phyloP scores from a whole-genome alignment of 2,329 filamentous ascomycete genomes.

The Penicillium sp. region DNA sequence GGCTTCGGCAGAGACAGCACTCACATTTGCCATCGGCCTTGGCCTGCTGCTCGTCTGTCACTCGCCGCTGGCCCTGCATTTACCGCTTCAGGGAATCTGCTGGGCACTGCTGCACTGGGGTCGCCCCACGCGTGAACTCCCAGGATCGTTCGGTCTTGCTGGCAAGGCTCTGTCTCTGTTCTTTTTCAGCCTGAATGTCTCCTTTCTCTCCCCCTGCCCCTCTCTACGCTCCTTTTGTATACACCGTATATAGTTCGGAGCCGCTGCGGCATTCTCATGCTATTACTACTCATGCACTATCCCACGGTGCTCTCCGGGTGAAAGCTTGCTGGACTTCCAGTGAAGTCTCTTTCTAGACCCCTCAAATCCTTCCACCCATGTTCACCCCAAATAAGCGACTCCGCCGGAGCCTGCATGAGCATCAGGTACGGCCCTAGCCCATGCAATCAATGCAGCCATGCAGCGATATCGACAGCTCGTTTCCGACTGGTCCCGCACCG shows the following conservation, averaged over 20 bases:
- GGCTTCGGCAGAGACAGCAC: neutral
- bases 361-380: neutral
- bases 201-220: neutral
- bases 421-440: constrained; percentile 2
- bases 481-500: neutral
- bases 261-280: neutral
- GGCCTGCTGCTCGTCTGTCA: neutral
- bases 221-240: neutral
- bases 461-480: neutral
- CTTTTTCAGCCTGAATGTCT: neutral
- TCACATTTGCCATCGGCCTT: constrained; percentile 2
- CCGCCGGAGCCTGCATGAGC: neutral
- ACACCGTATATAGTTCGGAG: neutral
- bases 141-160: neutral
- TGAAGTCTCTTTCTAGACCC: neutral
- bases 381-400: constrained; percentile 1
- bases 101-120: neutral
- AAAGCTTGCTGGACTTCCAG: neutral
- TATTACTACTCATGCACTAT: neutral
- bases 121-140: neutral
- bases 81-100: constrained; percentile 1
- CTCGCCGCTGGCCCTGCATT: neutral
- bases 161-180: neutral
- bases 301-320: neutral
- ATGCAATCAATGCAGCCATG: constrained; percentile 2